Evolutionary conservation across 495 filamentous ascomycete genomes (phyloP).

Genomic region (Amorphotheca resinae): DNA sequence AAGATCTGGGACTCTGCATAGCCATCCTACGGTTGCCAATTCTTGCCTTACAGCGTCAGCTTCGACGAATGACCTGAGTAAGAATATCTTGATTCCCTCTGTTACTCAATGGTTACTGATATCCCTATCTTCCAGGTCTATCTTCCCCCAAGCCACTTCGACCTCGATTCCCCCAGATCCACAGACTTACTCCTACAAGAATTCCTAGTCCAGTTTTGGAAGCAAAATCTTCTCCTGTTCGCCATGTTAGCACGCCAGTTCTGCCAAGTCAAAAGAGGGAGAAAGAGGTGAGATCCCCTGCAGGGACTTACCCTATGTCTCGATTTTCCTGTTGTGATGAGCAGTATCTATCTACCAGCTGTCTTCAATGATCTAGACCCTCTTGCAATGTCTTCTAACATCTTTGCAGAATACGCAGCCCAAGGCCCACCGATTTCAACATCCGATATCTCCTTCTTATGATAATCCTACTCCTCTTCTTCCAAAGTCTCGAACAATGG

Average conservation of each 20-base stretch:
- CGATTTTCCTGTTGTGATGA: neutral
- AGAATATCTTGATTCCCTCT: too few species aligned
- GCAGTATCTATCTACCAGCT: too few species aligned
- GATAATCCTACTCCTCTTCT: constrained; percentile 8
- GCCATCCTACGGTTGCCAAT: constrained; percentile 5
- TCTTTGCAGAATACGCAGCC: neutral
- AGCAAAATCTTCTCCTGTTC: neutral
- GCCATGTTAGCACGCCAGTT: neutral
- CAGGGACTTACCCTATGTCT: neutral
- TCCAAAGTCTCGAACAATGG: constrained; percentile 27
- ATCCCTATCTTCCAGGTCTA: too few species aligned
- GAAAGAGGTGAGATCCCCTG: neutral
- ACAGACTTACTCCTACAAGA: constrained; percentile 9
- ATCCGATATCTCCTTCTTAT: neutral
- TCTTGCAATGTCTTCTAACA: too few species aligned
- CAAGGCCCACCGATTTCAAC: neutral
- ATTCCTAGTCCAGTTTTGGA: neutral
- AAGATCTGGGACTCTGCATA: neutral
- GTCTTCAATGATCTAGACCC: too few species aligned
- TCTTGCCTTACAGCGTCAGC: constrained; percentile 5
- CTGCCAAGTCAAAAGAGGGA: neutral
- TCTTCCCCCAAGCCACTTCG: neutral
- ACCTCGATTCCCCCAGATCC: neutral
- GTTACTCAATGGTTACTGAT: too few species aligned
- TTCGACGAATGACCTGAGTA: constrained; percentile 3